Base-by-base conservation (phyloP, 306 rosid genomes). In the Cicer bijugum region DNA sequence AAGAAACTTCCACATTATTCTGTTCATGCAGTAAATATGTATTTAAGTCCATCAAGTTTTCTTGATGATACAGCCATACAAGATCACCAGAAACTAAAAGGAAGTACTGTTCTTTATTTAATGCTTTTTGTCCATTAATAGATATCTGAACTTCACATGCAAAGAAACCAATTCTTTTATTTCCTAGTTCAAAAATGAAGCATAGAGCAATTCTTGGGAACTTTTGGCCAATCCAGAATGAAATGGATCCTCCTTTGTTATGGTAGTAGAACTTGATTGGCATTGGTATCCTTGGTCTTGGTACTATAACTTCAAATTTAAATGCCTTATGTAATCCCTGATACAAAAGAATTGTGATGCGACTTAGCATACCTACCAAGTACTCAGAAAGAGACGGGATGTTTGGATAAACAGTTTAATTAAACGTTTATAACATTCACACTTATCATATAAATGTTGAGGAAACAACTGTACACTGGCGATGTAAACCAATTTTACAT, bases 1-100 rank as follows among this genome's bases (percentile, higher is more conserved):
- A 80, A 67, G 71, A 59, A 74, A 80, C 66, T 74, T 80, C 83
- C 48, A 80, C 72, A 16, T 48, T 1, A 50, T 74, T 80, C 50
- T 42, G 80, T 48, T 74, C 83, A 20, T 59, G 64, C 50, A 67
- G 16, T 71, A 78, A 71, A 78, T 78, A 70, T 71, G 77, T 33
- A 67, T 48, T 67, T 42, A 80, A 80, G 43, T 67, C 83, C 67
- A 74, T 74, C 71, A 67, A 20, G 42, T 80, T 60, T 64, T 73
- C 78, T 67, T 20, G 75, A 61, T 74, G 70, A 80, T 67, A 74
- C 2, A 50, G 28, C 83, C 80, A 80, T 51, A 45, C 43, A 59
- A 67, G 72, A 74, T 80, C 72, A 59, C 75, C 65, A 12, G 38
- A 39, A 35, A 74, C 78, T 6, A 73, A 71, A 53, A 62, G 73